phyloP scores from a whole-genome alignment of 495 filamentous ascomycete species.

The Astrothelium macrocarpum region DNA sequence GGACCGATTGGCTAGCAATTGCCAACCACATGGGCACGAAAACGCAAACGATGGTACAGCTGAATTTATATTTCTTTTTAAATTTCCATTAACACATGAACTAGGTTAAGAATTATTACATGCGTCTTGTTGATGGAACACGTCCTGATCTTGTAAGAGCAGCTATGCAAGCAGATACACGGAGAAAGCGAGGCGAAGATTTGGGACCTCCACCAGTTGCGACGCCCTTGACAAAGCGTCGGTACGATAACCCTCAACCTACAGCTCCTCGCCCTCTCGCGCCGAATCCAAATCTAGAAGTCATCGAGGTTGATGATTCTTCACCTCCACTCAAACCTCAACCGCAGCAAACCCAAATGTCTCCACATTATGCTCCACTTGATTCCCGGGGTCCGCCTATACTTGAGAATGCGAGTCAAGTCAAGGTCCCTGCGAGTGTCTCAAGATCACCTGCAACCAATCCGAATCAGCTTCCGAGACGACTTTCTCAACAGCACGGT shows the following conservation, averaged over 20 bases:
- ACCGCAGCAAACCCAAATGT: conserved; percentile 7
- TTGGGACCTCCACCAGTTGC: conserved; percentile 55
- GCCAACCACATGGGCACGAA: conserved; percentile 83
- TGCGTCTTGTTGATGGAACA: conserved; percentile 61
- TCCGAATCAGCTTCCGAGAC: conserved; percentile 16
- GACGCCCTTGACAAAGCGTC: conserved; percentile 50
- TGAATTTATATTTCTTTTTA: background rate
- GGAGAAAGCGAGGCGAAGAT: conserved; percentile 59
- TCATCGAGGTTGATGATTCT: conserved; percentile 43
- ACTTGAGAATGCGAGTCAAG: conserved; percentile 14
- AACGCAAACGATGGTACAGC: conserved; percentile 87
- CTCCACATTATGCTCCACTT: background rate
- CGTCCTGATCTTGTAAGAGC: conserved; percentile 55
- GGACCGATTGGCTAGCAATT: conserved; percentile 79
- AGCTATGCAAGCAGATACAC: conserved; percentile 60
- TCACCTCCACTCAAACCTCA: conserved; percentile 15
- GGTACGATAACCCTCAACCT: conserved; percentile 46
- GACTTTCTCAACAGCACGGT: conserved; percentile 12
- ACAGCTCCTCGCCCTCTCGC: conserved; percentile 52
- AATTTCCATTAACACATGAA: conserved; percentile 12
- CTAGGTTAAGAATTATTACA: conserved; percentile 89
- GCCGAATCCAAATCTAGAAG: conserved; percentile 42
- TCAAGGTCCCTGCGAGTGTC: conserved; percentile 16
- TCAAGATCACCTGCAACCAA: background rate
- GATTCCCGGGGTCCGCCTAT: background rate